Evolutionary conservation across 169 alveolate genomes (phyloP), one percentile per base, ranked within the genome.

Genomic region (Eimeria sp.): DNA sequence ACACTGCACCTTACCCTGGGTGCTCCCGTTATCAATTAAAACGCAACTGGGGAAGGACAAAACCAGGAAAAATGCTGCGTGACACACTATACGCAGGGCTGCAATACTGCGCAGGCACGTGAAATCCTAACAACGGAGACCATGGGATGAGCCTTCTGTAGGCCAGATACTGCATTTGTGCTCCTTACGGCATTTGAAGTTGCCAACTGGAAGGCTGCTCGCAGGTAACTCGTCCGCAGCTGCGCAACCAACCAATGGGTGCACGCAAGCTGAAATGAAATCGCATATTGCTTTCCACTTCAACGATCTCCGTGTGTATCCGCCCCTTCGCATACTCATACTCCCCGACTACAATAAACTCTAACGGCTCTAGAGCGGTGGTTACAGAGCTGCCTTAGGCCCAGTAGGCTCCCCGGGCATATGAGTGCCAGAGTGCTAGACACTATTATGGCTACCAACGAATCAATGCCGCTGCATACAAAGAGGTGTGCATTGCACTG

Each of bases 151-250:
- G 16, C 54, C 83, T 43, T 73, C 16, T 73, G 83, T 27, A 73
- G 83, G 20, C 22, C 22, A 7, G 43, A 67, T 20, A 18, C 57
- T 27, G 83, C 51, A 40, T 40, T 40, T 40, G 14, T 40, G 14
- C 30, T n/a, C 34, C 94, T 87, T 67, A 91, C 95, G 51, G 75
- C 95, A 82, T 91, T 91, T 40, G 95, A 96, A 63, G 96, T 96
- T 61, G 96, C 96, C 70, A 88, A 89, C 82, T 97, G 98, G 95
- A 97, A 97, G 47, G 98, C 98, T 27, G 98, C 97, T 34, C 98
- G 90, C 82, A 97, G 90, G 95, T 97, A 97, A 54, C 98, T 96
- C 30, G 98, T 97, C 61, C 98, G 96, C 57, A 97, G 96, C 96
- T 93, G 88, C 87, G 27, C 51, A 70, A 34, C 80, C 18, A 65